Conservation (phyloP, 495 filamentous ascomycete species). For the Massariosphaeria phaeospora region DNA sequence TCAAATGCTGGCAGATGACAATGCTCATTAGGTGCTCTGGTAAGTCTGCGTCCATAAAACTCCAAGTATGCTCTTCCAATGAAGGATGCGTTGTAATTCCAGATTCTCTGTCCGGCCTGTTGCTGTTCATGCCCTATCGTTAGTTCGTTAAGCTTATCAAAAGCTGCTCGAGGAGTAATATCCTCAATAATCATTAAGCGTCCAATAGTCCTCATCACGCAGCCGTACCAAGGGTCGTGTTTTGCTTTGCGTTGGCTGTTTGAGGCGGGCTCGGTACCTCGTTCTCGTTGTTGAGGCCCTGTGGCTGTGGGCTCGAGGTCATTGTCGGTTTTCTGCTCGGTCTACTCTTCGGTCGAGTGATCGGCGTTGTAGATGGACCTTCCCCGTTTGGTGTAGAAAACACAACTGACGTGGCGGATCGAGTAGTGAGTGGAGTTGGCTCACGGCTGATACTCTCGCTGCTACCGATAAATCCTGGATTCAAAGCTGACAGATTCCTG, state of each 20-base stretch:
- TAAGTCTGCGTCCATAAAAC: too few relatives aligned
- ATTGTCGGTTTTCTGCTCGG: conserved; percentile 5
- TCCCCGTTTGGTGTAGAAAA: neutral
- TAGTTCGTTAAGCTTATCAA: conserved; percentile 16
- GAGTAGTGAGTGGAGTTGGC: conserved; percentile 1
- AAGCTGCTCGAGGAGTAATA: conserved; percentile 1
- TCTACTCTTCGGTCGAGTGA: conserved; percentile 17
- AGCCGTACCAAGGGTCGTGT: neutral
- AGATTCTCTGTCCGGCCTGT: too few relatives aligned
- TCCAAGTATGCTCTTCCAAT: too few relatives aligned
- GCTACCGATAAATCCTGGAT: neutral
- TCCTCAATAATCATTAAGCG: neutral
- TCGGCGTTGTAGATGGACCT: neutral
- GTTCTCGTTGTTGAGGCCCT: conserved; percentile 15
- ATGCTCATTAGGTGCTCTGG: neutral
- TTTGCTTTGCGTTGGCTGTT: neutral
- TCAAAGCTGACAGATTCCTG: neutral
- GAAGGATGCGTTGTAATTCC: too few relatives aligned
- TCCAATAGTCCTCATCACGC: neutral
- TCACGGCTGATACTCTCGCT: conserved; percentile 2
- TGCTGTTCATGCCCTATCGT: conserved; percentile 3
- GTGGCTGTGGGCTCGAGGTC: conserved; percentile 12
- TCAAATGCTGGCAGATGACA: neutral
- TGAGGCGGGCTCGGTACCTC: conserved; percentile 9
- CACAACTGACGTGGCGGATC: neutral